phyloP scores from a whole-genome alignment of 768 basidiomycete species.

The Pulveroboletus sp. region DNA sequence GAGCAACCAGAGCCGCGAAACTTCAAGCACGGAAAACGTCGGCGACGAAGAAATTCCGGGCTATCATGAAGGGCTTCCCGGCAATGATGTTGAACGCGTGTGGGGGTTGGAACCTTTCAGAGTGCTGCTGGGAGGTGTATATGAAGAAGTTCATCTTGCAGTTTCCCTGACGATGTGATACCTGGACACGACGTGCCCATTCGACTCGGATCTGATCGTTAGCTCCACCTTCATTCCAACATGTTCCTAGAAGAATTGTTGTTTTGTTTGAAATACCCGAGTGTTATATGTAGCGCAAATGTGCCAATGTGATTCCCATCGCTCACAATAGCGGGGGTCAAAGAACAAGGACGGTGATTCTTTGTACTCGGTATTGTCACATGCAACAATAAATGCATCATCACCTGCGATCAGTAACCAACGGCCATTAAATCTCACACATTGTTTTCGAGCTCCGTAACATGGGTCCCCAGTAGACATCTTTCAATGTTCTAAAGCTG shows the following conservation, averaged over 20 bases:
- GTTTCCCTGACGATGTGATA: constrained; percentile 48
- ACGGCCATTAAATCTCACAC: constrained; percentile 1
- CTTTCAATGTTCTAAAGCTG: too few species aligned
- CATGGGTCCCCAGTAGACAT: background rate
- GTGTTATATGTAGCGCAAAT: background rate
- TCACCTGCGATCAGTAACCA: constrained; percentile 6
- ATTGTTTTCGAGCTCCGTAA: background rate
- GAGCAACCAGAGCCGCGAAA: constrained; percentile 4
- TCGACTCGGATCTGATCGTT: background rate
- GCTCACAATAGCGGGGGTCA: background rate
- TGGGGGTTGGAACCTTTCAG: constrained; percentile 42
- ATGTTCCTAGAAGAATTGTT: constrained; percentile 14
- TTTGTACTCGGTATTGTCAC: background rate
- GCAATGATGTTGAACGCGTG: constrained; percentile 40
- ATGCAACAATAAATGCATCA: background rate
- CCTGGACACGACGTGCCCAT: background rate
- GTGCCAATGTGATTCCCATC: background rate
- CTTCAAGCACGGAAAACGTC: constrained; percentile 20
- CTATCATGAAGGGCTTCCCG: constrained; percentile 34
- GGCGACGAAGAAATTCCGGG: constrained; percentile 22
- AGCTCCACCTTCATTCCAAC: constrained; percentile 3
- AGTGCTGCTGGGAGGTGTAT: constrained; percentile 57
- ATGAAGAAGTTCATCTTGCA: constrained; percentile 64
- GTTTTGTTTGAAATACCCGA: constrained; percentile 19
- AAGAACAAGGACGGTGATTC: constrained; percentile 7